Base-by-base conservation (phyloP, 192 early-diverging fungal genomes). In the Mortierella antarctica region DNA sequence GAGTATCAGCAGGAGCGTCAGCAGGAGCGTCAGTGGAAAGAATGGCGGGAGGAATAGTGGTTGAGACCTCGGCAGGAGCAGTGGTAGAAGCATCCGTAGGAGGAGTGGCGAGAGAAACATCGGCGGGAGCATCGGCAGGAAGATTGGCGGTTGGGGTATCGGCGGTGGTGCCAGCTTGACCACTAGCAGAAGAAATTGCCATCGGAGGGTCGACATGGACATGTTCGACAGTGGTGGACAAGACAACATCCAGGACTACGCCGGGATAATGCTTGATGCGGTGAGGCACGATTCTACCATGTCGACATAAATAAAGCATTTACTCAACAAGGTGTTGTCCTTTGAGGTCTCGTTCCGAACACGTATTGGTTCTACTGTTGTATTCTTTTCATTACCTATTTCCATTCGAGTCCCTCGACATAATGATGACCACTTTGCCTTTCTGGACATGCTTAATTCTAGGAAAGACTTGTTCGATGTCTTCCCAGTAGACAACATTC, bases 391-490 rank as follows among this genome's bases (percentile, higher is more conserved):
- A 2, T 57, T 57, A 57, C 56, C n/a, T 23, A 11, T 11, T 21
- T 4, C 56, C 20, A 57, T 57, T 13, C 4, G 59, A 47, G 18
- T 42, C 59, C 59, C 45, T 46, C 41, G 18, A 47, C 59, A 62
- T 46, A 47, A 8, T 44, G 39, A 15, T 13, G 15, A 48, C 21
- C 2, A 49, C 61, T 1, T 62, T 49, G n/a, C 61, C 61, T n/a
- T 62, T 62, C 45, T 50, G 47, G 61, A 62, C 61, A 48, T 44
- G 20, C n/a, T 62, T 47, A 2, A 62, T 48, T 10, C 61, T 17
- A 49, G 46, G 46, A 62, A 62, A 62, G 61, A 62, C 61, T 50
- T 62, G 39, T 20, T 47, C 47, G 46, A 62, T 62, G 46, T 44
- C 42, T 48, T 21, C 46, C 61, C 61, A 62, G 61, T 62, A 21